Percentiles rank a stretch among this genome's conserved stretches.
phyloP scores from a whole-genome alignment of 352 stramenopile genomes.

The Pythium dissimile region DNA sequence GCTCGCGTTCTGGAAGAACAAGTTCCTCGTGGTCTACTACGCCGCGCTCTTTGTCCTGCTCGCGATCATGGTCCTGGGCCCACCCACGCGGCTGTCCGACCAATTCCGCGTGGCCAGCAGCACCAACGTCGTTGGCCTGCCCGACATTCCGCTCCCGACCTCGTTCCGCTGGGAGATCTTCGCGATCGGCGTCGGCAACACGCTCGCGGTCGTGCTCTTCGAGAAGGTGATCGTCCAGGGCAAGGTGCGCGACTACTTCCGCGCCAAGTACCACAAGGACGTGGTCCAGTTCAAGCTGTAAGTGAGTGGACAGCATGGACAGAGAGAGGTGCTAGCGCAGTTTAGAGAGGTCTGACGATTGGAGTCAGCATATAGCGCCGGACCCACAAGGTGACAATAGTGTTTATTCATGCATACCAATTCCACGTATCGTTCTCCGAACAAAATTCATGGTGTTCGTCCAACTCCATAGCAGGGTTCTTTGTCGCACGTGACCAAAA shows the following conservation, averaged over 20 bases:
- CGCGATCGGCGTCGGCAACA: constrained; percentile 55
- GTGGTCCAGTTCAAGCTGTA: constrained; percentile 61
- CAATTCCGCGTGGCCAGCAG: constrained; percentile 72
- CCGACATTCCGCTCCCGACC: constrained; percentile 59
- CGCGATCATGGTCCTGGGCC: constrained; percentile 49
- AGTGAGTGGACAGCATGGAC: too few species aligned
- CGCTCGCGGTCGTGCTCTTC: constrained; percentile 44
- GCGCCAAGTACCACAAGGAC: constrained; percentile 63
- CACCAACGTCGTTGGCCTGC: constrained; percentile 66
- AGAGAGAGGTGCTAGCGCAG: neutral
- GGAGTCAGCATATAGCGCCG: constrained; percentile 1
- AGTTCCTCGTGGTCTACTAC: constrained; percentile 66
- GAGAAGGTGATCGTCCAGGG: constrained; percentile 67
- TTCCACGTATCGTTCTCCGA: too few species aligned
- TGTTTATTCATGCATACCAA: too few species aligned
- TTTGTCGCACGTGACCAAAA: too few species aligned
- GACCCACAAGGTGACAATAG: too few species aligned
- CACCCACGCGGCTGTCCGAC: constrained; percentile 54
- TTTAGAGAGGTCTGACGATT: neutral
- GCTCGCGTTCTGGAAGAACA: constrained; percentile 55
- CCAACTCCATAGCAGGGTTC: too few species aligned
- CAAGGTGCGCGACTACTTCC: constrained; percentile 62
- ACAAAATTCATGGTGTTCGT: too few species aligned
- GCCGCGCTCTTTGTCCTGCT: constrained; percentile 49
- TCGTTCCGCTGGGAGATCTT: constrained; percentile 67